Evolutionary conservation across 1,284 basidiomycete species (phyloP).

Genomic region (Tilletia setariae): DNA sequence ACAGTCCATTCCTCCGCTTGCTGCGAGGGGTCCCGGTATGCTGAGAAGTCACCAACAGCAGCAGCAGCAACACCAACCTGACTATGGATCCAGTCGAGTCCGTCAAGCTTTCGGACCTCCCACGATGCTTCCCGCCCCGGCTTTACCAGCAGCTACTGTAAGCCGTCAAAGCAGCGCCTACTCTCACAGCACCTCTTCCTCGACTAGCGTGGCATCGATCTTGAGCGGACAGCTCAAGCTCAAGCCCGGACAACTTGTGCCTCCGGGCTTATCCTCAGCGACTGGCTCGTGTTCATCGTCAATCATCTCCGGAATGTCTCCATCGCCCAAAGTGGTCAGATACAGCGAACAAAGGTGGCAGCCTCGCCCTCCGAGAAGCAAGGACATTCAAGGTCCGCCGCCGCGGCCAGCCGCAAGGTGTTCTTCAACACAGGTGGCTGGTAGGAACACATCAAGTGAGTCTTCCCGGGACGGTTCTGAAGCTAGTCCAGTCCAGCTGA

Average conservation of each 20-base stretch:
- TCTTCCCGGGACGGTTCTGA: too few relatives aligned
- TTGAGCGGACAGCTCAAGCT: background rate
- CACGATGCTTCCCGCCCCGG: background rate
- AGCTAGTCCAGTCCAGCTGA: too few relatives aligned
- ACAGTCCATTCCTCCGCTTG: too few relatives aligned
- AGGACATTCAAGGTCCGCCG: background rate
- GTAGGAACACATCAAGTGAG: too few relatives aligned
- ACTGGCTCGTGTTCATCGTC: background rate
- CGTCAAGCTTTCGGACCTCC: conserved; percentile 7
- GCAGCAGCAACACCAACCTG: background rate
- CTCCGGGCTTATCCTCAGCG: background rate
- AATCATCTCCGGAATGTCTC: background rate
- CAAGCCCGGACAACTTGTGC: background rate
- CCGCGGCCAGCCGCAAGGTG: too few relatives aligned
- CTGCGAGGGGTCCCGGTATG: too few relatives aligned
- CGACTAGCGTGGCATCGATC: background rate
- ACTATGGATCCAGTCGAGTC: background rate
- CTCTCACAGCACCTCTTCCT: conserved; percentile 7
- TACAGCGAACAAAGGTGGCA: conserved; percentile 1
- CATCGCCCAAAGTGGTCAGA: background rate
- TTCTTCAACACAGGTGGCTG: too few relatives aligned
- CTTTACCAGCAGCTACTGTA: background rate
- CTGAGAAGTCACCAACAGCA: background rate
- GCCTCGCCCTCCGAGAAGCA: background rate
- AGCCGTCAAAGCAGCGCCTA: conserved; percentile 3